Evolutionary conservation across 2,329 filamentous ascomycete species (phyloP).

Genomic region (Venturiaceae sp.): DNA sequence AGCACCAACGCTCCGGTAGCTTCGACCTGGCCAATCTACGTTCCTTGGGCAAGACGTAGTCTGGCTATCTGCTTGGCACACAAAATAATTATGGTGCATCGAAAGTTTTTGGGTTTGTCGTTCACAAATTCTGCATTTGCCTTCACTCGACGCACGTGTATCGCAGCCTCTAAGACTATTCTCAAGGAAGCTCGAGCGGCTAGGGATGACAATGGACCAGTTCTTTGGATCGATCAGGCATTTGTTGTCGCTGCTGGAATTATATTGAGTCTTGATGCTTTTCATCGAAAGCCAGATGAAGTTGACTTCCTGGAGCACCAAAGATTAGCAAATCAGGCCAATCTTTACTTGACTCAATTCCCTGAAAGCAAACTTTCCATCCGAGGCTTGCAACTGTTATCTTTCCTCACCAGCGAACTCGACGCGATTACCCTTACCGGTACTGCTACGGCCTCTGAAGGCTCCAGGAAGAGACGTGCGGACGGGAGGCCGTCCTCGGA

Average conservation of each 20-base stretch:
- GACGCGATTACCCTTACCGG: neutral
- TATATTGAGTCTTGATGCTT: slow-evolving; percentile 27
- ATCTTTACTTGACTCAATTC: slow-evolving; percentile 14
- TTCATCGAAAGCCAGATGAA: slow-evolving; percentile 18
- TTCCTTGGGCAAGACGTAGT: slow-evolving; percentile 28
- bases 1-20: slow-evolving; percentile 21
- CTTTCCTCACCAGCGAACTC: neutral
- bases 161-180: slow-evolving; percentile 30
- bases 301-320: slow-evolving; percentile 25
- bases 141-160: slow-evolving; percentile 32
- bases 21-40: slow-evolving; percentile 29
- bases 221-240: slow-evolving; percentile 33
- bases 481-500: neutral
- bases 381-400: slow-evolving; percentile 1
- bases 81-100: slow-evolving; percentile 25
- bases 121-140: slow-evolving; percentile 32
- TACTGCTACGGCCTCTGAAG: neutral
- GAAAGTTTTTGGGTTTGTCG: slow-evolving; percentile 31
- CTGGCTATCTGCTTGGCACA: slow-evolving; percentile 29
- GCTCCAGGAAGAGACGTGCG: neutral
- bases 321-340: slow-evolving; percentile 21
- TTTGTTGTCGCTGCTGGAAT: slow-evolving; percentile 31
- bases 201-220: slow-evolving; percentile 26
- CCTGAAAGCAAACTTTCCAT: slow-evolving; percentile 1
- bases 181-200: slow-evolving; percentile 25